Conservation (phyloP, 805 yeast species). For the Cyberlindnera americana region DNA sequence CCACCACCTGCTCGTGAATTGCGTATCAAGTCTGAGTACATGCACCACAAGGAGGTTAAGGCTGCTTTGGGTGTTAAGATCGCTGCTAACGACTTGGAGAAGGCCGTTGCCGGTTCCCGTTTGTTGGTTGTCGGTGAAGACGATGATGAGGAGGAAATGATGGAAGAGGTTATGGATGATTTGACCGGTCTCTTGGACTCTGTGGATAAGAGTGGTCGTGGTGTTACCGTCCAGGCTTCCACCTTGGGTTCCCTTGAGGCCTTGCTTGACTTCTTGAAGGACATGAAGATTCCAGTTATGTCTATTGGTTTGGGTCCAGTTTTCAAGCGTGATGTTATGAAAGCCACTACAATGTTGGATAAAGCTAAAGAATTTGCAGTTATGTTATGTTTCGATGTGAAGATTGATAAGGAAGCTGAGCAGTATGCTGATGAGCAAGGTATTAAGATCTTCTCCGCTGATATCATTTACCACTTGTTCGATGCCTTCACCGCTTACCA, state of each 20-base stretch:
- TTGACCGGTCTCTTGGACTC: slow-evolving; percentile 90
- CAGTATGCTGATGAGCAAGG: slow-evolving; percentile 95
- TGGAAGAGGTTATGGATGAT: slow-evolving; percentile 99
- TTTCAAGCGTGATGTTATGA: slow-evolving; percentile 96
- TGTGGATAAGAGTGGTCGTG: slow-evolving; percentile 91
- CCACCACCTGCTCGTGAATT: slow-evolving; percentile 97
- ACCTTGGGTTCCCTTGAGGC: slow-evolving; percentile 99
- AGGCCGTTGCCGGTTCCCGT: slow-evolving; percentile 99
- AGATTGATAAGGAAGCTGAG: slow-evolving; percentile 96
- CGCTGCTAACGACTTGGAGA: slow-evolving; percentile 95
- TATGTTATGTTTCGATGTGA: slow-evolving; percentile 98
- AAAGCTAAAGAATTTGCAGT: slow-evolving; percentile 93
- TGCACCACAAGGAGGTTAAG: slow-evolving; percentile 95
- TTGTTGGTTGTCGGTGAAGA: slow-evolving; percentile 92
- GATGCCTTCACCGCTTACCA: slow-evolving; percentile 94
- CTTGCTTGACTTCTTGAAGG: slow-evolving; percentile 90
- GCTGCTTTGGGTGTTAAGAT: slow-evolving; percentile 99
- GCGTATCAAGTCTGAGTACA: slow-evolving; percentile 93
- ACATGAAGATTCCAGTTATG: slow-evolving; percentile 99
- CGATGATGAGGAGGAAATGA: slow-evolving; percentile 94
- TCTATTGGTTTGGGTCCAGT: slow-evolving; percentile 98
- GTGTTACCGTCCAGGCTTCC: slow-evolving; percentile 98
- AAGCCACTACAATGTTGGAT: slow-evolving; percentile 94
- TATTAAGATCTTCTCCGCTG: slow-evolving; percentile 90
- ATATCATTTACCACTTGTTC: slow-evolving; percentile 92